Evolutionary conservation across 495 filamentous ascomycete species (phyloP).

Genomic region (Aspergillus egyptiacus): DNA sequence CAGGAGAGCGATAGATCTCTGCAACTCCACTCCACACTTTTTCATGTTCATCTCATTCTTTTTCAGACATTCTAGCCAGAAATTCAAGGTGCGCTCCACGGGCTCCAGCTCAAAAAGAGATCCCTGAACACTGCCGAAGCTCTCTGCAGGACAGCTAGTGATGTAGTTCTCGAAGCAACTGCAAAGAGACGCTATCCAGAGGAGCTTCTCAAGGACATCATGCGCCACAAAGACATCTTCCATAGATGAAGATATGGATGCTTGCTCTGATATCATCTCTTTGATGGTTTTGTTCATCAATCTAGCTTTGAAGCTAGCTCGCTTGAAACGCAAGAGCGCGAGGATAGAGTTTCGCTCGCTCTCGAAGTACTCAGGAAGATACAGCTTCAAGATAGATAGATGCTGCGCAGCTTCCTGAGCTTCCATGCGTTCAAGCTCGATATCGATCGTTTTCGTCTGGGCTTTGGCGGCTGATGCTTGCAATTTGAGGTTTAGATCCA

Average conservation of each 20-base stretch:
- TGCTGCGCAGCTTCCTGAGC: conserved; percentile 87
- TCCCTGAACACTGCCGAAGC: conserved; percentile 68
- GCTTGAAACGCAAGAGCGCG: conserved; percentile 78
- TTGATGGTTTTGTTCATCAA: conserved; percentile 74
- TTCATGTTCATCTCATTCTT: conserved; percentile 83
- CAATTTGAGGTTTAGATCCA: conserved; percentile 91
- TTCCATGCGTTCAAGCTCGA: conserved; percentile 81
- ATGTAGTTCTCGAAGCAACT: conserved; percentile 78
- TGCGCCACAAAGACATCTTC: conserved; percentile 73
- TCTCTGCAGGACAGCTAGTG: conserved; percentile 64
- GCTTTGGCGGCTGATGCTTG: conserved; percentile 83
- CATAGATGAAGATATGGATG: conserved; percentile 50
- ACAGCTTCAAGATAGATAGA: conserved; percentile 76
- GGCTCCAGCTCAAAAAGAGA: conserved; percentile 87
- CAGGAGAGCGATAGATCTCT: conserved; percentile 75
- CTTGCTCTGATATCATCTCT: conserved; percentile 58
- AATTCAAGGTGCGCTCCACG: conserved; percentile 82
- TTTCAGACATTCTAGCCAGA: conserved; percentile 77
- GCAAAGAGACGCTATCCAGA: conserved; percentile 76
- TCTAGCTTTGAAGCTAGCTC: conserved; percentile 81
- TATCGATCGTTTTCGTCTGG: conserved; percentile 86
- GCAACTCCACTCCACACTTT: conserved; percentile 71
- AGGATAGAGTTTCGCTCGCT: conserved; percentile 75
- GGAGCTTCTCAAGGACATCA: conserved; percentile 76
- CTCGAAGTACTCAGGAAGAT: conserved; percentile 82